Conservation (phyloP, 139 green algal species). For the Chlamydomonas sp. region DNA sequence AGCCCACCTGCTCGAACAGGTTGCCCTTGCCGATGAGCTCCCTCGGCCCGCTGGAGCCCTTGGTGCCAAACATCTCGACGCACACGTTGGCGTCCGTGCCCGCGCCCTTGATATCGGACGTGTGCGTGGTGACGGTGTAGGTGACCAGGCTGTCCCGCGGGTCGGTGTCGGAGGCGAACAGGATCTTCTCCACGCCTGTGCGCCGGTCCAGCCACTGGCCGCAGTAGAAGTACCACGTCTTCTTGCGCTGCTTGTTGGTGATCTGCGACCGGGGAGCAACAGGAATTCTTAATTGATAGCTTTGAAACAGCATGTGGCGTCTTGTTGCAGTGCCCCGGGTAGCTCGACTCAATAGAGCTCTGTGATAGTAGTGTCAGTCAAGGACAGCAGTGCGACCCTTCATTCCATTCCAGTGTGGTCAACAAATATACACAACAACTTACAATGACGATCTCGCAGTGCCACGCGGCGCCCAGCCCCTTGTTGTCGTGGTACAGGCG, state of each 20-base stretch:
- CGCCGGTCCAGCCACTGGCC: conserved; percentile 59
- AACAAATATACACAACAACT: background rate
- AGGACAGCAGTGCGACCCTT: background rate
- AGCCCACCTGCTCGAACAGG: conserved; percentile 51
- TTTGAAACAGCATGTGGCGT: no score
- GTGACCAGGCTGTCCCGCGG: conserved; percentile 40
- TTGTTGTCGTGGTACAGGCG: conserved; percentile 51
- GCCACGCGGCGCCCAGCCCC: conserved; percentile 63
- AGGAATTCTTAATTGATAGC: no score
- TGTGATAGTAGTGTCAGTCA: background rate
- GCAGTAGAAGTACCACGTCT: conserved; percentile 59
- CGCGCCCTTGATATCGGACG: conserved; percentile 55
- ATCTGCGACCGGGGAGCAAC: conserved; percentile 1
- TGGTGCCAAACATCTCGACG: conserved; percentile 60
- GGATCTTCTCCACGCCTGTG: conserved; percentile 57
- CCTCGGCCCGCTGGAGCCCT: conserved; percentile 36
- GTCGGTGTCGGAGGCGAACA: conserved; percentile 46
- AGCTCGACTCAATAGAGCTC: no score
- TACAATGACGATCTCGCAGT: conserved; percentile 64
- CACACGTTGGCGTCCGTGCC: conserved; percentile 74
- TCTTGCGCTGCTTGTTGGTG: conserved; percentile 13
- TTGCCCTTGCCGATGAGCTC: conserved; percentile 55
- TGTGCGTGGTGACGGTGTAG: conserved; percentile 55
- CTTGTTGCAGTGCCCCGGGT: no score
- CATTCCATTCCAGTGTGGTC: background rate